These are phyloP conservation scores for Oemleria cerasiformis DNA, from an alignment of 306 rosid species.

Conservation along the genomic window DNA sequence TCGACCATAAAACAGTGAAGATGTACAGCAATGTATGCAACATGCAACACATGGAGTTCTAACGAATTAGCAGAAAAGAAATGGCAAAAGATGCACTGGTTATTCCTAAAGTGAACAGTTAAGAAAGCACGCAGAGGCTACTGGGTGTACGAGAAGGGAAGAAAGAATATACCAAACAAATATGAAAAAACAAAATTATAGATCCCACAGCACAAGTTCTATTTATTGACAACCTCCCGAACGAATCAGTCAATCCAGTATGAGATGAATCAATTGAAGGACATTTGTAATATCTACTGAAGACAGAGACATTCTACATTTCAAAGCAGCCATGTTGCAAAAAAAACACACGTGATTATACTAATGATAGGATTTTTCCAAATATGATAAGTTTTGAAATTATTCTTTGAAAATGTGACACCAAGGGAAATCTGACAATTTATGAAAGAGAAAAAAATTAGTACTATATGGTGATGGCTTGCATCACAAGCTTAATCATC, in stretches of 20 bases:
- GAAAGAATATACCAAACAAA: neutral
- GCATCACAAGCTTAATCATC: slow-evolving; percentile 16
- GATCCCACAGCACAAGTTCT: neutral
- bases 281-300: neutral
- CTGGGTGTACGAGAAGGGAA: neutral
- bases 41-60: neutral
- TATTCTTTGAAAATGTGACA: slow-evolving; percentile 5
- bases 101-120: neutral
- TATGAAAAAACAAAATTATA: neutral
- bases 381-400: neutral
- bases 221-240: neutral
- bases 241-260: neutral
- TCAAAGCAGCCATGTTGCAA: neutral
- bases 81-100: neutral
- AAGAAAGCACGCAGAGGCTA: neutral
- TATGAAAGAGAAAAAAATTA: neutral
- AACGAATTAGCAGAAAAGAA: neutral
- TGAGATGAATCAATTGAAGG: neutral
- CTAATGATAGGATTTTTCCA: neutral
- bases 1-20: neutral
- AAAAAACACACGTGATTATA: neutral
- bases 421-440: neutral
- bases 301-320: neutral
- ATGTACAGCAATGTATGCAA: neutral
- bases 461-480: slow-evolving; percentile 9